Base-by-base conservation (phyloP, 768 basidiomycete genomes). In the Amanita pallidorosea region DNA sequence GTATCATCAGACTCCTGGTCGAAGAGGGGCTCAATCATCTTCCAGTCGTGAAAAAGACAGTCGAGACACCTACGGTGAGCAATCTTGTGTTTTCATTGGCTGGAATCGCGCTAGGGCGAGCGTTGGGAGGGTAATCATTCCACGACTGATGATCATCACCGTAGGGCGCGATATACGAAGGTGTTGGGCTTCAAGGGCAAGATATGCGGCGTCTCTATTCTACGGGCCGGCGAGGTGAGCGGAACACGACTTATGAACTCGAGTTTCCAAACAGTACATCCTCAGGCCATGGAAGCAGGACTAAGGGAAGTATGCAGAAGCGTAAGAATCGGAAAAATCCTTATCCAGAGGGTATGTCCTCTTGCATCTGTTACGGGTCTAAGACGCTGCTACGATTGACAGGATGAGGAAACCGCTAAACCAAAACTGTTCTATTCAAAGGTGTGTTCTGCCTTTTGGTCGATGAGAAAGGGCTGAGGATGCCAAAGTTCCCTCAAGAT, bases 201-300 rank as follows among this genome's bases (percentile, higher is more conserved):
- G 70, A 95, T 97, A 55, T 95, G 93, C 60, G 93, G 93, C 13
- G 93, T 97, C 20, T 93, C 90, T 4, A 97, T 97, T 60, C 75
- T 97, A 59, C 76, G 95, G 13, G 92, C 92, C 7, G 95, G 95
- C 56, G 91, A 95, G 81, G 85, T 85, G 59, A 47, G 72, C 58
- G 44, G 42, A 22, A 27, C 36, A n/a, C 40, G 33, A 7, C 13
- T 33, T 13, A n/a, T 17, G 11, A 41, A 29, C 9, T 15, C 15
- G 43, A 37, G 38, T 42, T 49, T 34, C 25, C 20, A 31, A 9
- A 13, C 31, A 31, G 9, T 31, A 27, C 17, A 3, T 18, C 37
- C 40, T 9, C 52, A 92, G 88, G 92, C 94, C 1, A 99, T 99
- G 95, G 95, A 99, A 68, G 90, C 89, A 11, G 96, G 95, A 35